Evolutionary conservation across 208 protist species (phyloP), one percentile per base, ranked within the genome.

Genomic region (Trypanosoma boissoni): DNA sequence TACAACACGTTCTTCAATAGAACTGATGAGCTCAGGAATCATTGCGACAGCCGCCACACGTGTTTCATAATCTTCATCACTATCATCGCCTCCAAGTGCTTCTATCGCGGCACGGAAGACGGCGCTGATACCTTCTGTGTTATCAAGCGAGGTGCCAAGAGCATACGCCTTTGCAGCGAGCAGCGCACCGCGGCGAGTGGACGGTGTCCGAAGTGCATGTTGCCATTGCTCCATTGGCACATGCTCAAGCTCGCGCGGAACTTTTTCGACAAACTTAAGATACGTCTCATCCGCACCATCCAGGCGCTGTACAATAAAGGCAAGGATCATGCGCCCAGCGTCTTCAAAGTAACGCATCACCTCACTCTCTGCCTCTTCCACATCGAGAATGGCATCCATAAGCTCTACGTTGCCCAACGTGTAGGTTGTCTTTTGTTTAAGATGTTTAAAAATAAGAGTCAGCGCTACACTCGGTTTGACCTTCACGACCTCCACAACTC

Each of bases 401-500:
- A 96, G 78, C 64, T 93, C 81, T 10, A 96, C 66, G 57, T 91
- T 78, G 29, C 59, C 37, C 26, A 69, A 60, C 28, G 78, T 83
- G 66, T 88, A 87, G 31, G 42, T 71, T 29, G 55, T 29, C 39
- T 76, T 69, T 37, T 58, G 46, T 37, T 73, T 64, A 28, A 96
- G 74, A 56, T 86, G 63, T 60, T 86, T 83, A 64, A 93, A 90
- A 42, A 96, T 68, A 58, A 96, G 71, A 20, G 74, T 66, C n/a
- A 96, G 80, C 24, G 89, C 83, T 20, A 87, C 59, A 32, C 39
- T 71, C 1, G 89, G 89, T 69, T 88, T 88, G 56, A 96, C 89
- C 76, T 93, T 93, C 28, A 96, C 89, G 54, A 96, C 86, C 73
- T 96, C 89, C 65, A 93, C 80, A 41, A 96, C 86, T 60, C 89